Base-by-base conservation (phyloP, 257 asterid genomes). In the Gentiana dahurica region DNA sequence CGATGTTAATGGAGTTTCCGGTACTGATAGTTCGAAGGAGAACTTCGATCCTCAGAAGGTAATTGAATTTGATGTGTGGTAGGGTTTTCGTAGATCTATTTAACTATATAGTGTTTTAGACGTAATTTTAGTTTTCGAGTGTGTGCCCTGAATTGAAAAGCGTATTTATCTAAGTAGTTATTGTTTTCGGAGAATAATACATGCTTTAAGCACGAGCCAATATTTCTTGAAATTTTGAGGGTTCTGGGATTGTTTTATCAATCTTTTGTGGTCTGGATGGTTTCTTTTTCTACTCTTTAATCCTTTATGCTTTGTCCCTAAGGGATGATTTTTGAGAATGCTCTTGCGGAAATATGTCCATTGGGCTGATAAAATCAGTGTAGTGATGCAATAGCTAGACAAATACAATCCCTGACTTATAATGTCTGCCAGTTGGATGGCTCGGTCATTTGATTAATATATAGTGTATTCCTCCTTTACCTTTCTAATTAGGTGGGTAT, bases 21-120 rank as follows among this genome's bases (percentile, higher is more conserved):
- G 37, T n/a, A 56, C 55, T 53, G 85, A 75, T 48, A 73, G 72
- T 53, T 79, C 89, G 2, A 82, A 87, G 63, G 95, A 87, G 61
- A 84, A 79, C 73, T 55, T 84, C 51, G 87, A 80, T 72, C 84
- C 85, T 70, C 89, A 67, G 9, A 78, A 77, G 95, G 96, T 85
- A 58, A 48, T 61, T 39, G 6, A 5, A 51, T 4, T 1, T 24
- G 34, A 24, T 10, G 2, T 53, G 10, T 44, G n/a, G 7, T 54
- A 32, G 53, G 36, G 8, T 34, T 54, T 10, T 59, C 51, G 2
- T 61, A 34, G 57, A 49, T 67, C 49, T 61, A 43, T 60, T 41
- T 2, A 5, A 9, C 45, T 33, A 12, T 13, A 32, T 3, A 38
- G 49, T 32, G 48, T 32, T 47, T 49, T 7, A 34, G 43, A 5